Conservation (phyloP, 768 basidiomycete species). For the Phylloporus arenicola region DNA sequence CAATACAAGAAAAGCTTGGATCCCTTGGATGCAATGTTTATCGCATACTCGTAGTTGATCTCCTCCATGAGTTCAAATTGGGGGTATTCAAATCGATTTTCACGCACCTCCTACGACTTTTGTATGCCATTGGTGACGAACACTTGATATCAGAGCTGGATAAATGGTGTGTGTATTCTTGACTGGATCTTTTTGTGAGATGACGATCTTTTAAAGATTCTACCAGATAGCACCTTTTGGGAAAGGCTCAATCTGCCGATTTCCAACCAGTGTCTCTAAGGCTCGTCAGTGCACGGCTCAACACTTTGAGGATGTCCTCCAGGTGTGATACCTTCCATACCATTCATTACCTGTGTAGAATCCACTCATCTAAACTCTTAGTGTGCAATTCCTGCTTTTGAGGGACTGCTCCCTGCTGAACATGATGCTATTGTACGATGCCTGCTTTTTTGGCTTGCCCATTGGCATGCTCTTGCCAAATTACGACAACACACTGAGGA, state of each 20-base stretch:
- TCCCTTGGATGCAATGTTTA: constrained; percentile 22
- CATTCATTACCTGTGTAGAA: too few species aligned
- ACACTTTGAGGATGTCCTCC: constrained; percentile 41
- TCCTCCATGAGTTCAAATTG: constrained; percentile 39
- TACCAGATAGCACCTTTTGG: constrained; percentile 20
- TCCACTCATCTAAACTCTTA: too few species aligned
- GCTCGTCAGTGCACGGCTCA: constrained; percentile 34
- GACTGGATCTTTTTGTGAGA: too few species aligned
- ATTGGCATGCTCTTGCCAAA: constrained; percentile 36
- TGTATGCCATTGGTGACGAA: constrained; percentile 12
- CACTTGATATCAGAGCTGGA: constrained; percentile 20
- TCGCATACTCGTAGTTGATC: constrained; percentile 28
- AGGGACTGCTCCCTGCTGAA: constrained; percentile 25
- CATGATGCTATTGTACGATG: constrained; percentile 18
- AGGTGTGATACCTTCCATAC: constrained; percentile 19
- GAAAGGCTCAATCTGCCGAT: constrained; percentile 30
- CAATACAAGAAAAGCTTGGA: constrained; percentile 24
- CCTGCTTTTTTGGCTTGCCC: constrained; percentile 20
- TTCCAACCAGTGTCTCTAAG: constrained; percentile 30
- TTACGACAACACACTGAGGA: constrained; percentile 30
- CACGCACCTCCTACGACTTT: constrained; percentile 33
- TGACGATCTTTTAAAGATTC: constrained; percentile 7
- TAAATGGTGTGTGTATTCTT: constrained; percentile 10
- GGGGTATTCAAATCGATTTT: constrained; percentile 36
- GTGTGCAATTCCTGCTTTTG: constrained; percentile 31